phyloP scores from a whole-genome alignment of 768 basidiomycete species.

The Rubroboletus satanas region DNA sequence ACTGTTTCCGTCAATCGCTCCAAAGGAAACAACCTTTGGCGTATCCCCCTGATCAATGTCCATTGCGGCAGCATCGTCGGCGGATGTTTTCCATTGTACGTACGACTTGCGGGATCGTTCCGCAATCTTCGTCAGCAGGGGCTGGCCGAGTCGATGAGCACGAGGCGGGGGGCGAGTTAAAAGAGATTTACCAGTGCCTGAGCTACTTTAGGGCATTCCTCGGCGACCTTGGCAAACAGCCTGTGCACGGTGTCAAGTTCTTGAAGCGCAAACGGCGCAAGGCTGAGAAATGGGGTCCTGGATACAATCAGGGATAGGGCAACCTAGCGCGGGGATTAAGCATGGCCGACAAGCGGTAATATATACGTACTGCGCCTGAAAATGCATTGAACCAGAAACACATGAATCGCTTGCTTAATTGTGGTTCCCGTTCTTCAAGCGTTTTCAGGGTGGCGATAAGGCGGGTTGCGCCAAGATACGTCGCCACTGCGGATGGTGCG shows the following conservation, averaged over 20 bases:
- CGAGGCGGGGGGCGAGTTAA: background rate
- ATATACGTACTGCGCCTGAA: conserved; percentile 58
- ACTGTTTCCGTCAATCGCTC: background rate
- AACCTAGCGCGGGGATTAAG: conserved; percentile 37
- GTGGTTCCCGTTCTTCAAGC: conserved; percentile 54
- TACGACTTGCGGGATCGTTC: conserved; percentile 50
- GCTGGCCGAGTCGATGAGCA: conserved; percentile 33
- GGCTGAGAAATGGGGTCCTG: conserved; percentile 54
- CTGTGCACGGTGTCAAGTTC: conserved; percentile 56
- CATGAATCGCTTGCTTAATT: conserved; percentile 61
- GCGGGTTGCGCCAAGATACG: conserved; percentile 55
- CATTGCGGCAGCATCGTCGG: conserved; percentile 21
- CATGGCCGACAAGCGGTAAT: background rate
- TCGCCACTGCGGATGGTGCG: conserved; percentile 69
- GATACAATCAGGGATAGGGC: conserved; percentile 63
- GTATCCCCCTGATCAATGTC: conserved; percentile 22
- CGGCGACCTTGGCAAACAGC: conserved; percentile 54
- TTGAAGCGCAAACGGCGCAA: conserved; percentile 56
- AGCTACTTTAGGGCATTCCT: conserved; percentile 55
- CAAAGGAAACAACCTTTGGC: background rate
- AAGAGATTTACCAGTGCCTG: conserved; percentile 50
- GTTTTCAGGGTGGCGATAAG: conserved; percentile 55
- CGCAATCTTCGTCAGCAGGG: conserved; percentile 52
- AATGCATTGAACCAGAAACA: conserved; percentile 75
- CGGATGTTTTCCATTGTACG: conserved; percentile 34